phyloP scores from a whole-genome alignment of 2,329 filamentous ascomycete genomes.

The Alternaria incomplexa region DNA sequence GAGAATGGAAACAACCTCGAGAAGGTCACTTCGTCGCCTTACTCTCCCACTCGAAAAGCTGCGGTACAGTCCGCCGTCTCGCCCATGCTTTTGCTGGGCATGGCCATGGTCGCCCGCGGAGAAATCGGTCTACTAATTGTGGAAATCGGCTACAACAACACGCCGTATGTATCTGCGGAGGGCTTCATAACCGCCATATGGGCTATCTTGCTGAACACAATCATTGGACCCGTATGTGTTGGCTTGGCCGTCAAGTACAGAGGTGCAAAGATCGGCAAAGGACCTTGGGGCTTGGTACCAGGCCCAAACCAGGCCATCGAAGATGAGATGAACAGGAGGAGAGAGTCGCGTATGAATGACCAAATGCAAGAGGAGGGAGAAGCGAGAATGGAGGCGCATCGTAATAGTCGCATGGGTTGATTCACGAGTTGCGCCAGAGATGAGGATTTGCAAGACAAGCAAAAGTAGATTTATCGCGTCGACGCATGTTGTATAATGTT shows the following conservation, averaged over 20 bases:
- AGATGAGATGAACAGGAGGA: not conserved
- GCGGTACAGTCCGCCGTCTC: constrained; percentile 10
- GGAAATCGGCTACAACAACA: constrained; percentile 38
- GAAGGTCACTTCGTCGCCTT: constrained; percentile 4
- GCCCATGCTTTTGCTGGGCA: constrained; percentile 24
- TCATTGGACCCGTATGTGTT: constrained; percentile 31
- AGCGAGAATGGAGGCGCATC: constrained; percentile 4
- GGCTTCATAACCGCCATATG: constrained; percentile 33
- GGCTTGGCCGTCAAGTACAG: constrained; percentile 30
- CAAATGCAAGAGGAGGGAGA: constrained; percentile 8
- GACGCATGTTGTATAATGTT: not conserved
- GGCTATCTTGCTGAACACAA: constrained; percentile 33
- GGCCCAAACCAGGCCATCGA: constrained; percentile 9
- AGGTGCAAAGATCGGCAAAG: constrained; percentile 22
- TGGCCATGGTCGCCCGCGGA: constrained; percentile 35
- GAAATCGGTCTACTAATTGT: constrained; percentile 40
- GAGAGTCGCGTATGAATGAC: constrained; percentile 1
- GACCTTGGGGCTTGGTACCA: constrained; percentile 17
- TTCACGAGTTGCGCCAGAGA: not conserved
- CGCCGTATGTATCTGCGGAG: constrained; percentile 27
- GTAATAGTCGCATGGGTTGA: not conserved
- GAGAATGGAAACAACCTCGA: not conserved
- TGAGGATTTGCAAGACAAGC: not conserved
- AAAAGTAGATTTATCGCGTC: not conserved
- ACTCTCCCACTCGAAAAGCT: constrained; percentile 7